Percentiles rank a stretch among this genome's conserved stretches.
phyloP scores from a whole-genome alignment of 139 green algal genomes.

The Nannochloris sp. region DNA sequence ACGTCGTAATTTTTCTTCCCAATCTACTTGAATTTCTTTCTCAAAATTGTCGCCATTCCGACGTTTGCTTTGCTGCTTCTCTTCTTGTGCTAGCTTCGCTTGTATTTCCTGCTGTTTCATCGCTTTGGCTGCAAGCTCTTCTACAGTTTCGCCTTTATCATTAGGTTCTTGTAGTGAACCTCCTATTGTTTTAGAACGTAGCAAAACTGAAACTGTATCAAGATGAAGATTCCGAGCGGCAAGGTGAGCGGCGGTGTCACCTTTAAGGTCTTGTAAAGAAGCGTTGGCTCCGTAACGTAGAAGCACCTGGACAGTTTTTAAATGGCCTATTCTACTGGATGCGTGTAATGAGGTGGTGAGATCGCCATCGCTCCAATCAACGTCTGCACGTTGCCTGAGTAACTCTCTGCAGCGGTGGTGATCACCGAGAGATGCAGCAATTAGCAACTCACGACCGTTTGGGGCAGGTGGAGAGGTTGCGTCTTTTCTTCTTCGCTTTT shows the following conservation, averaged over 20 bases:
- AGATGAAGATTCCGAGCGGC: slow-evolving; percentile 32
- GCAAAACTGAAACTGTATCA: slow-evolving; percentile 24
- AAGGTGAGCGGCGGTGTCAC: slow-evolving; percentile 45
- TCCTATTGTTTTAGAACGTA: slow-evolving; percentile 4
- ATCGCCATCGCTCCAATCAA: slow-evolving; percentile 14
- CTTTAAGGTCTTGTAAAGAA: slow-evolving; percentile 17
- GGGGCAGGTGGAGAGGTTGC: background rate
- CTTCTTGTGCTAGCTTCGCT: background rate
- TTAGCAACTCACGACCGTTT: slow-evolving; percentile 1
- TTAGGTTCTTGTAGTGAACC: background rate
- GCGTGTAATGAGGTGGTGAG: slow-evolving; percentile 15
- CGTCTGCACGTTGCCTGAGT: slow-evolving; percentile 5
- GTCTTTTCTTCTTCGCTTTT: background rate
- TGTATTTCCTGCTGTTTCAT: background rate
- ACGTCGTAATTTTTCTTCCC: background rate
- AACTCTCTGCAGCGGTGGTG: slow-evolving; percentile 1
- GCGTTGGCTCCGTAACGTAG: slow-evolving; percentile 16
- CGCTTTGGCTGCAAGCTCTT: slow-evolving; percentile 8
- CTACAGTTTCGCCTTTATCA: slow-evolving; percentile 17
- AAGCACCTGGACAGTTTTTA: slow-evolving; percentile 5
- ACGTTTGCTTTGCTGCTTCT: background rate
- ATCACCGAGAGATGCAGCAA: slow-evolving; percentile 15
- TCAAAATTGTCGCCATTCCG: background rate
- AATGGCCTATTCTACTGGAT: slow-evolving; percentile 21
- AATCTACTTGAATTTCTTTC: background rate